Percentiles rank a stretch among this genome's conserved stretches.
Conservation (phyloP, 2,329 filamentous ascomycete genomes). For the Tolypocladium pustulatum region DNA sequence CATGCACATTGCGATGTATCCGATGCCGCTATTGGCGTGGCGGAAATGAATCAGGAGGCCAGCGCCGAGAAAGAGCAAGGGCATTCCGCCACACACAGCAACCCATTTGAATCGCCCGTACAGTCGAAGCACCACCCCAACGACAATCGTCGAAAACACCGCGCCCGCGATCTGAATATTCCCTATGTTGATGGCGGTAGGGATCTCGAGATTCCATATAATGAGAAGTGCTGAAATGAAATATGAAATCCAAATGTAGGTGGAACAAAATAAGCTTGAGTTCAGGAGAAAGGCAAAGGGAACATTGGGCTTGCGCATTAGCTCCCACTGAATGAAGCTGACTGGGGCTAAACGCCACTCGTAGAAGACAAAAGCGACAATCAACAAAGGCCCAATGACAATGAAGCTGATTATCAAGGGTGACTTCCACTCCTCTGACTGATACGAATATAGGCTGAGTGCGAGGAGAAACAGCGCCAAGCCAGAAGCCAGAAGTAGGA, state of each 20-base stretch:
- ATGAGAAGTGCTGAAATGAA: neutral
- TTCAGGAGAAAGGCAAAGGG: neutral
- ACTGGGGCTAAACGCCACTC: neutral
- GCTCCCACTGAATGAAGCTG: neutral
- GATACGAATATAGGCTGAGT: neutral
- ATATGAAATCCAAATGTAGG: neutral
- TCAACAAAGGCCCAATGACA: neutral
- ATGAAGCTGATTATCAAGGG: neutral
- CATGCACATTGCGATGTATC: neutral
- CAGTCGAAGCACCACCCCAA: neutral
- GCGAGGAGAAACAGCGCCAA: neutral
- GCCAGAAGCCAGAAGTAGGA: neutral
- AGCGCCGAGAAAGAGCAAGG: neutral
- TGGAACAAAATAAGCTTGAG: neutral
- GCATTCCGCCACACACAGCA: neutral
- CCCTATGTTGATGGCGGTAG: neutral
- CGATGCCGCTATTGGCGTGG: neutral
- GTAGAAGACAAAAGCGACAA: neutral
- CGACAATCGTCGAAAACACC: neutral
- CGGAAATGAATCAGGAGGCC: neutral
- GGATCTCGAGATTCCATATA: neutral
- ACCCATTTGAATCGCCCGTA: neutral
- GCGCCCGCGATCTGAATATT: neutral
- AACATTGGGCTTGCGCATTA: neutral
- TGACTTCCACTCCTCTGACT: neutral